Percentiles rank a stretch among this genome's conserved stretches.
Conservation (phyloP, 75 land plant species). For the Cupressus sempervirens region DNA sequence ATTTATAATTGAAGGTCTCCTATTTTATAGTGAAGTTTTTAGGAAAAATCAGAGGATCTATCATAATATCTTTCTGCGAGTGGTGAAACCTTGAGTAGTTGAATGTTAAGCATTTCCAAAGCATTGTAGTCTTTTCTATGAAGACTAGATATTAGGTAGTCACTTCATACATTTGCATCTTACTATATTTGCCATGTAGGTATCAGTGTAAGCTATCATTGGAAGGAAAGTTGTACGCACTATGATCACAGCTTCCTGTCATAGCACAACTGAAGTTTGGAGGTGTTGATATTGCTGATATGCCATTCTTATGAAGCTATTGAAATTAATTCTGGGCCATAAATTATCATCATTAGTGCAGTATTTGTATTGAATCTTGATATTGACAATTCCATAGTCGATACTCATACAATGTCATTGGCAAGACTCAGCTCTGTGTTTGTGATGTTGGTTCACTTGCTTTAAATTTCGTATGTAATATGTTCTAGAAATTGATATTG, state of each 20-base stretch:
- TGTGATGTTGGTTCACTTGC: too few species aligned
- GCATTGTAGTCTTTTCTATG: neutral
- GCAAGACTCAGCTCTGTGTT: neutral
- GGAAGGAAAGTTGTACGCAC: conserved; percentile 66
- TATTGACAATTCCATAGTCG: neutral
- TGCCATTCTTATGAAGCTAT: neutral
- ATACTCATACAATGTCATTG: neutral
- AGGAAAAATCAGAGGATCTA: neutral
- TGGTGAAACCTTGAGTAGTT: neutral
- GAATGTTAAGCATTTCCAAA: neutral
- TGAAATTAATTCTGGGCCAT: neutral
- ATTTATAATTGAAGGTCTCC: neutral
- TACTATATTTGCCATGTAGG: conserved; percentile 40
- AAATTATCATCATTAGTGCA: neutral
- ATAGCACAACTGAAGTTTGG: conserved; percentile 89
- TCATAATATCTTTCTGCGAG: neutral
- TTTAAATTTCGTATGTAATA: too few species aligned
- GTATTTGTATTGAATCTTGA: neutral
- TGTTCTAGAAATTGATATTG: neutral
- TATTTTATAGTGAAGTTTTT: neutral
- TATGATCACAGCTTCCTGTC: conserved; percentile 85
- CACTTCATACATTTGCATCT: neutral
- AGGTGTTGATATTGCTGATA: neutral
- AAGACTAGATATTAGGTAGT: neutral
- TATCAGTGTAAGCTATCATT: conserved; percentile 89